Evolutionary conservation across 2,329 filamentous ascomycete species (phyloP), one percentile per base, ranked within the genome.

Genomic region (Penicillium capsulatum): DNA sequence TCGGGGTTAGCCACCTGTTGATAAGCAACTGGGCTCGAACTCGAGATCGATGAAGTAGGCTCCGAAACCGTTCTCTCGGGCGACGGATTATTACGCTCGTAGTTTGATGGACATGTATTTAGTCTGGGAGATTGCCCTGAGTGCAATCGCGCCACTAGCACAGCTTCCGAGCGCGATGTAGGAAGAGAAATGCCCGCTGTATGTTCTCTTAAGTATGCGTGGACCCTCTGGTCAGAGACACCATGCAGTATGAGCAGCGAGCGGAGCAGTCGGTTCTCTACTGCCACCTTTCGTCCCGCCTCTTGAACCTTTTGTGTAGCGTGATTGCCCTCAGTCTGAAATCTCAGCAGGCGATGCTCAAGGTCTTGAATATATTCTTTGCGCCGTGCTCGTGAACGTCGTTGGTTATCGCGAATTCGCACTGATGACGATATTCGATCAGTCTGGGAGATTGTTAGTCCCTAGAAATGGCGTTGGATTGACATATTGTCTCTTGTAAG

Each of bases 331-430:
- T 75, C 5, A 22, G 5, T 22, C 19, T 22, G 5, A 22, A 22
- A 22, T 9, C 9, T 22, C 9, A 5, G 19, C 68, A 83, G 65
- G 44, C 79, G 80, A 34, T 74, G 68, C 63, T 89, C 83, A 17
- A 88, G 74, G 39, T 84, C 81, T 45, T 80, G 71, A 27, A 87
- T 67, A 57, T 89, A 87, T 56, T 86, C 83, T 67, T 84, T 86
- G 48, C 81, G 75, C 24, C 84, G 76, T 31, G 83, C 83, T 37
- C 85, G 79, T n/a, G 81, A 86, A 46, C 84, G 79, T 40, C 84
- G 75, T 60, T 89, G 85, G 55, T 89, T 90, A 54, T 89, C 82
- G 48, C 84, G 77, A 50, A 88, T 82, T 42, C 84, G 80, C 39
- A 73, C 71, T 31, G 32, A 38, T 34, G 40, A 36, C 17, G 35